Conservation (phyloP, 768 basidiomycete genomes). For the Leccinum subgranulosum region DNA sequence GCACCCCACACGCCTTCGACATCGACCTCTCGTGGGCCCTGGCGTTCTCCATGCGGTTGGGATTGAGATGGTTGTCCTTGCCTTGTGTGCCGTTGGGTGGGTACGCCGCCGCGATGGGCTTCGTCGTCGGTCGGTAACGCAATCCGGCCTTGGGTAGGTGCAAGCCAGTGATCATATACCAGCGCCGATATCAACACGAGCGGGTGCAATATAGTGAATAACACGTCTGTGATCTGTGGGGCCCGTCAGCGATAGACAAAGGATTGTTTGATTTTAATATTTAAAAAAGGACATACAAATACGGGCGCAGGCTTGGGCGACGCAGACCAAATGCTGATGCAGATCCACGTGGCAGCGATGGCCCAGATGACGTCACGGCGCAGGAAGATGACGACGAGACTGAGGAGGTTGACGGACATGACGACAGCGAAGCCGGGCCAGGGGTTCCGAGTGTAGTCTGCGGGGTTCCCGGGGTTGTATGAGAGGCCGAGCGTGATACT, state of each 20-base stretch:
- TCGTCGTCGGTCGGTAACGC: constrained; percentile 43
- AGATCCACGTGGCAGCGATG: constrained; percentile 71
- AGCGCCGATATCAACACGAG: constrained; percentile 49
- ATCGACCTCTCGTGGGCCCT: constrained; percentile 40
- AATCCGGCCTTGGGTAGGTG: constrained; percentile 33
- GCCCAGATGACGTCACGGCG: constrained; percentile 74
- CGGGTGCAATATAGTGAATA: constrained; percentile 68
- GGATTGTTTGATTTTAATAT: background rate
- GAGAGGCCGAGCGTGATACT: constrained; percentile 71
- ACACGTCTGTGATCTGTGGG: constrained; percentile 52
- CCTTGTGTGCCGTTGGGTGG: background rate
- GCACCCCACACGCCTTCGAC: constrained; percentile 39
- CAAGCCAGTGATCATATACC: constrained; percentile 33
- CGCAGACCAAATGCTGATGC: constrained; percentile 58
- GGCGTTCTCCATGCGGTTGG: constrained; percentile 1
- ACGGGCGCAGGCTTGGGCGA: constrained; percentile 63
- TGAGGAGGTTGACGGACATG: constrained; percentile 58
- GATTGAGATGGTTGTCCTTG: constrained; percentile 6
- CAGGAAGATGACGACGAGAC: constrained; percentile 51
- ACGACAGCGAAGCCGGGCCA: constrained; percentile 76
- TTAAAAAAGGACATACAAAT: constrained; percentile 43
- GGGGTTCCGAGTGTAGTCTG: constrained; percentile 56
- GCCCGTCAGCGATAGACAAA: background rate
- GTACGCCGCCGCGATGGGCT: too few species aligned
- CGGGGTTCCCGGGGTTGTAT: constrained; percentile 46